Base-by-base conservation (phyloP, 352 stramenopile species). In the Phytophthora sp. region DNA sequence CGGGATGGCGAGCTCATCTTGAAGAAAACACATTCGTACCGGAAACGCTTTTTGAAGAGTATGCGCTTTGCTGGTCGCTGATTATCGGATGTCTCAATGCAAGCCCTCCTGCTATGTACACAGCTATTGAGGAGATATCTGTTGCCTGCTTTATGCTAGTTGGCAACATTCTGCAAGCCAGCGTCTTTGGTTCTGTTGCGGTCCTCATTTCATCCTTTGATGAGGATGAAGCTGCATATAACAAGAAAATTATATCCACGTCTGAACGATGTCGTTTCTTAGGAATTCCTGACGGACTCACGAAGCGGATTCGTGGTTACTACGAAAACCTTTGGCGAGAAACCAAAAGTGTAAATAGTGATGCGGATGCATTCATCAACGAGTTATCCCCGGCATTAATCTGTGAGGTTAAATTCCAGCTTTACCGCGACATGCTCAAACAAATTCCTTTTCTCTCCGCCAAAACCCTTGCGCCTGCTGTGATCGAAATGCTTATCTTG, bases 401-500 rank as follows among this genome's bases (percentile, higher is more conserved):
- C 27, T 89, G 80, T 53, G 84, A 93, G 46, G 70, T 93, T 35
- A 93, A 90, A 41, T 91, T 92, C 62, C 79, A 93, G 42, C 34
- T 93, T 4, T 92, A 91, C 31, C 74, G 82, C 2, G 79, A 92
- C 26, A 90, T 91, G 80, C 71, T 93, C 70, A 91, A 77, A 56
- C 82, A 91, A 37, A 91, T 91, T 55, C 79, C 79, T 5, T 93
- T 93, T 56, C 62, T 93, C 7, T 91, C 82, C 6, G 66, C 82
- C 1, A 67, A 75, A 8, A 84, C 87, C n/a, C 74, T 91, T 15
- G 79, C 86, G 8, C 66, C 78, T 13, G 75, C 81, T 4, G 80
- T 92, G 12, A 88, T 93, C n/a, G 80, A 91, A 51, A 87, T 91
- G 68, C 68, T 93, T 17, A 88, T 93, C 39, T 50, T 91, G 34